Base-by-base conservation (phyloP, 2,329 filamentous ascomycete species). In the Diplodia seriata region DNA sequence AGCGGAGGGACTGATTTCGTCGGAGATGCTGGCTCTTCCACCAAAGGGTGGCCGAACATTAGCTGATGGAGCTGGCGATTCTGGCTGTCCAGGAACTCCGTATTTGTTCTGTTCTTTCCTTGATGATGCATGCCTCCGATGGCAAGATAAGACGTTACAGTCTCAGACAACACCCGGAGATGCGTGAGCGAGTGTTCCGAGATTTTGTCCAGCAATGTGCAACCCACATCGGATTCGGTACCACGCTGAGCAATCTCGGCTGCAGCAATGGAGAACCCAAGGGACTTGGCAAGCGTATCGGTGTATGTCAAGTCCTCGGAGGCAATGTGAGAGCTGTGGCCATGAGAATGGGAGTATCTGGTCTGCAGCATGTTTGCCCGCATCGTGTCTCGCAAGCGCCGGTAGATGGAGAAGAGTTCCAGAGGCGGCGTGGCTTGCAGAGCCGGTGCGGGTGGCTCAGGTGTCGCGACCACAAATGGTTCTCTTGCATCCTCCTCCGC, bases 181-280 rank as follows among this genome's bases (percentile, higher is more conserved):
- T 98, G 93, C 1, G 92, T 95, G 69, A 99, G 82, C 1, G 88
- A 86, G 76, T 97, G 89, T 68, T 94, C 91, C 0, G 95, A 90
- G 63, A 98, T 90, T 74, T 90, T 93, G 71, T 94, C 91, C 23
- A 98, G 80, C 55, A 98, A 81, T 5, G 91, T 94, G 77, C 88
- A 85, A 66, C 91, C 90, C 29, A 75, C 66, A 71, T 91, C 87
- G 26, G 89, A 88, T 72, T 92, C 91, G 3, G 93, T 84, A 7
- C 95, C 95, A 73, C 95, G 90, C 77, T 97, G 93, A 70, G 94
- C 90, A 71, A 98, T 97, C 80, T 99, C 95, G 4, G 92, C 89
- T 0, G 93, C 89, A 9, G 93, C 90, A 68, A 99, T 93, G 0
- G 94, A 94, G 76, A 89, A 93, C 1, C 92, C 94, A 15, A 97